Conservation (phyloP, 768 basidiomycete species). For the Xerocomellus chrysenteron region DNA sequence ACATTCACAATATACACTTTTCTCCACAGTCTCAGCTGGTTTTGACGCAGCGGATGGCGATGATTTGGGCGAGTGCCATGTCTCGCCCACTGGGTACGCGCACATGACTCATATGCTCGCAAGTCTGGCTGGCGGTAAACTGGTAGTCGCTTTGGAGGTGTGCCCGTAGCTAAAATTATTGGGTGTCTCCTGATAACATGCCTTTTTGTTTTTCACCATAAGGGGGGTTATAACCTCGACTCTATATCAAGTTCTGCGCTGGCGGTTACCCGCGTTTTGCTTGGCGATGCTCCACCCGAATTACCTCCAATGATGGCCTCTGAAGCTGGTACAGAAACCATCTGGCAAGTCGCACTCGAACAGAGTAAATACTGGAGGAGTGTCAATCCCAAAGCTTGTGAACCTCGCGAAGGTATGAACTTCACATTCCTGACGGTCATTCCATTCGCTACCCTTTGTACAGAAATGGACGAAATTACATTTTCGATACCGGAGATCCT, state of each 20-base stretch:
- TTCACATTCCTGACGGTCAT: neutral
- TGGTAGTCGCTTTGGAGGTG: conserved; percentile 95
- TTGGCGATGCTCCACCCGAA: conserved; percentile 83
- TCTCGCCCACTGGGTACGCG: conserved; percentile 90
- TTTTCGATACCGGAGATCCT: conserved; percentile 81
- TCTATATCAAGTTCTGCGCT: conserved; percentile 85
- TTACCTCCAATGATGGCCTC: conserved; percentile 72
- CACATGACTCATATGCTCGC: conserved; percentile 99
- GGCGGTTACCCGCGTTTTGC: conserved; percentile 83
- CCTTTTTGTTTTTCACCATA: neutral
- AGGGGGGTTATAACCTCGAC: conserved; percentile 96
- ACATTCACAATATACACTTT: neutral
- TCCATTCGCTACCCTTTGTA: neutral
- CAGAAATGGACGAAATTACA: conserved; percentile 61
- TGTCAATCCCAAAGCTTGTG: conserved; percentile 77
- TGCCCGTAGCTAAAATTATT: conserved; percentile 8
- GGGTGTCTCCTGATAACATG: neutral
- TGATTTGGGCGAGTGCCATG: conserved; percentile 85
- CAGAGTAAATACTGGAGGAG: conserved; percentile 93
- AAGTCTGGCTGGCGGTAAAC: conserved; percentile 79
- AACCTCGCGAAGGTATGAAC: conserved; percentile 73
- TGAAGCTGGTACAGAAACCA: conserved; percentile 82
- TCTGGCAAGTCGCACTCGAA: conserved; percentile 82
- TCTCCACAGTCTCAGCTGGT: conserved; percentile 82
- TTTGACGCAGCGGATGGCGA: conserved; percentile 97